Evolutionary conservation across 352 stramenopile genomes (phyloP).

Genomic region (Globisporangium recalcitrans): DNA sequence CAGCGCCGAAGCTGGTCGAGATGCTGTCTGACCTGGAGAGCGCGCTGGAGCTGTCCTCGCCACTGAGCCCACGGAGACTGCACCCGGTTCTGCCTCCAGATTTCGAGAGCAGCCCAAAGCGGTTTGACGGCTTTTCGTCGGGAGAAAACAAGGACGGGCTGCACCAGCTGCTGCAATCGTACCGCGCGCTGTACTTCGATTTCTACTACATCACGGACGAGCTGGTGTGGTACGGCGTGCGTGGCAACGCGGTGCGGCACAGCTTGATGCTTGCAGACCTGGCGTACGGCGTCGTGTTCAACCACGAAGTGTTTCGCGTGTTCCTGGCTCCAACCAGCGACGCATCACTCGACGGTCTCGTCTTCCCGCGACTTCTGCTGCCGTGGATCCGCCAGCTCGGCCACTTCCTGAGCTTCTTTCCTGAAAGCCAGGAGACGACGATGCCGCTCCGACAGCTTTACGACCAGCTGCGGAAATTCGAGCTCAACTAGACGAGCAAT

Average conservation of each 20-base stretch:
- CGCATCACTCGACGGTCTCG: constrained; percentile 18
- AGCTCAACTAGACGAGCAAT: constrained; percentile 18
- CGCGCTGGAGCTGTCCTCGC: constrained; percentile 58
- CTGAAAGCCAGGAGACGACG: constrained; percentile 79
- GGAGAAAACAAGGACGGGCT: constrained; percentile 35
- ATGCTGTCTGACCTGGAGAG: constrained; percentile 60
- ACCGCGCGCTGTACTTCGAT: constrained; percentile 84
- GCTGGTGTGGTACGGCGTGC: constrained; percentile 83
- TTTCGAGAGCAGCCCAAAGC: constrained; percentile 31
- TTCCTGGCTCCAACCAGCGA: constrained; percentile 33
- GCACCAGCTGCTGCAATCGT: constrained; percentile 67
- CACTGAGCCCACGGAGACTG: constrained; percentile 56
- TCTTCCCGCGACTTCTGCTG: constrained; percentile 66
- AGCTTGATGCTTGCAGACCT: constrained; percentile 78
- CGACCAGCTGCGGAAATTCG: constrained; percentile 75
- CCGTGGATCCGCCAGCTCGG: constrained; percentile 84
- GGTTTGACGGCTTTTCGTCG: constrained; percentile 16
- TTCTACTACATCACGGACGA: constrained; percentile 91
- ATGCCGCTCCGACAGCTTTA: constrained; percentile 73
- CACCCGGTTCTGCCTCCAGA: constrained; percentile 22
- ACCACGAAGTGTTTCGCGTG: constrained; percentile 77
- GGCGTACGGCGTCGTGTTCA: constrained; percentile 81
- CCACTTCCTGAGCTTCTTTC: constrained; percentile 86
- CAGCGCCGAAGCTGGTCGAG: constrained; percentile 32
- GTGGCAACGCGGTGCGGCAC: constrained; percentile 74